Evolutionary conservation across 1,284 basidiomycete genomes (phyloP), one percentile per base, ranked within the genome.

Genomic region (Xerocomus amazonicus): DNA sequence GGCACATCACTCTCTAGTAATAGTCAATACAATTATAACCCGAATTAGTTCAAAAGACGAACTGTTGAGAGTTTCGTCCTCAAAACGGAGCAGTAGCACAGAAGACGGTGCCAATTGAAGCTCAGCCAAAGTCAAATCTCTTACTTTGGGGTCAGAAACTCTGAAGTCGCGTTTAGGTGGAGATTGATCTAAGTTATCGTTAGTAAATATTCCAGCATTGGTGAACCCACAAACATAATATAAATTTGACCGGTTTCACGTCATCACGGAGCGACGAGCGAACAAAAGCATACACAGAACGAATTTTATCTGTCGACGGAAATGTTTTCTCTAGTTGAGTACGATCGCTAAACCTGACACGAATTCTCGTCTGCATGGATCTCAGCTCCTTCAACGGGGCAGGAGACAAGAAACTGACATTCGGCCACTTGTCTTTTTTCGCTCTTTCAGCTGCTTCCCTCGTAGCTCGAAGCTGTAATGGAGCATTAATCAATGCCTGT

Each of bases 301-400:
- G 78, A 50, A 95, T 91, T 61, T 87, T 90, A 62, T 84, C 81
- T 1, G 77, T 78, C 6, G 89, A 90, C 1, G 80, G 75, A 60
- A 95, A 93, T 0, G 71, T 68, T 56, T 80, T 83, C 70, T 96
- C 92, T n/a, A 96, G 74, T 62, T 88, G 83, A 5, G 84, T 90
- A 39, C 87, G 79, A 67, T 94, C 89, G 28, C 81, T 73, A 65
- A 95, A 95, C 55, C 80, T 80, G 55, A 96, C 70, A 17, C 92
- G 83, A 55, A 96, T 88, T 0, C 77, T 86, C 3, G 90, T 90
- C 86, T 93, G 55, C 17, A 52, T 23, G 41, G 12, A 40, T 16
- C 36, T 66, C 33, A 61, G 52, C 17, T 43, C 23, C 10, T 41
- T 46, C 43, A 2, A 36, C 4, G 16, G n/a, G 7, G 34, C 12